phyloP scores from a whole-genome alignment of 1,139 yeast species.

The Geotrichum phurueaensis region DNA sequence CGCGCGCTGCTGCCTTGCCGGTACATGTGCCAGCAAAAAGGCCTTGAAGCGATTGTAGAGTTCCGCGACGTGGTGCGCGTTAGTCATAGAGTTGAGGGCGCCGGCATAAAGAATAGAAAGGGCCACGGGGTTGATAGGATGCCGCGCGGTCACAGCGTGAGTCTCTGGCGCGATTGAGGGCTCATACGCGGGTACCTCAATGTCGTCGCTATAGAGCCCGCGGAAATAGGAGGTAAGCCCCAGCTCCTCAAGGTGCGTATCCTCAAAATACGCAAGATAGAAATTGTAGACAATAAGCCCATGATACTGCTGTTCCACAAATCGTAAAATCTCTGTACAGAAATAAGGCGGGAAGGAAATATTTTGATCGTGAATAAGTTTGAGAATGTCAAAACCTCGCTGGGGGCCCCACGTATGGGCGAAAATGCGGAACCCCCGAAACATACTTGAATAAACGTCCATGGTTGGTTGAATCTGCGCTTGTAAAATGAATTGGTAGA shows the following conservation, averaged over 20 bases:
- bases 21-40: background rate
- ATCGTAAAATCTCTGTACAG: conserved; percentile 23
- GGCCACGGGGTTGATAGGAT: conserved; percentile 14
- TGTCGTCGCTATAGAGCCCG: conserved; percentile 1
- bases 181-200: conserved; percentile 8
- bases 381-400: conserved; percentile 26
- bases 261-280: conserved; percentile 18
- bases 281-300: conserved; percentile 22
- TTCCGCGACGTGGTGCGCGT: background rate
- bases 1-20: background rate
- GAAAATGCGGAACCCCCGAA: conserved; percentile 25
- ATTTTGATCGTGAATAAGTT: conserved; percentile 19
- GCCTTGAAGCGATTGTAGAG: conserved; percentile 7
- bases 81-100: background rate
- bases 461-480: conserved; percentile 20
- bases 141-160: background rate
- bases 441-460: conserved; percentile 20
- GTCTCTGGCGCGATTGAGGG: conserved; percentile 4
- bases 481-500: conserved; percentile 25
- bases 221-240: conserved; percentile 15
- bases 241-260: conserved; percentile 10
- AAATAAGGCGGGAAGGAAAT: conserved; percentile 15
- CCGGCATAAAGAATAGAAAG: conserved; percentile 11
- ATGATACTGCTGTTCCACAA: conserved; percentile 23
- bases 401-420: conserved; percentile 20